Conservation (phyloP, 148 eudicot species). For the Arctostaphylos glauca region DNA sequence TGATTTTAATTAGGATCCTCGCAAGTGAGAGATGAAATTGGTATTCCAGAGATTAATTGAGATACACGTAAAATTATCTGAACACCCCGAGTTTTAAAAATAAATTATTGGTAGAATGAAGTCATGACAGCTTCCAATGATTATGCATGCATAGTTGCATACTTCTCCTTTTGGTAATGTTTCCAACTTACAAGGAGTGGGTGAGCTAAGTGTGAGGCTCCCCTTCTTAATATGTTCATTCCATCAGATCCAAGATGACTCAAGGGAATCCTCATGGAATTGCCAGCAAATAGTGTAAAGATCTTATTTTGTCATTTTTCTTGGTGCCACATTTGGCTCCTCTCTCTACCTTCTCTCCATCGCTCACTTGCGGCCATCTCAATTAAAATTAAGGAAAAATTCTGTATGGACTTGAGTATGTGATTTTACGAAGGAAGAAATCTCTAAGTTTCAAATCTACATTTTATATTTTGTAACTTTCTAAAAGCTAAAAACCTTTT, state of each 20-base stretch:
- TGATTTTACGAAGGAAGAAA: too few relatives aligned
- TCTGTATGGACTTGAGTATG: too few relatives aligned
- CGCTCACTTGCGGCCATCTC: neutral
- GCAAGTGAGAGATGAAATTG: too few relatives aligned
- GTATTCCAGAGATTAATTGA: too few relatives aligned
- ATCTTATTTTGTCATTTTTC: constrained; percentile 15
- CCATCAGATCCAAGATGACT: constrained; percentile 19
- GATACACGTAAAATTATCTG: too few relatives aligned
- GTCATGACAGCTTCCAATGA: constrained; percentile 22
- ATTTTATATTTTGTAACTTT: neutral
- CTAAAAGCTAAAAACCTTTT: neutral
- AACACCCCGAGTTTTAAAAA: too few relatives aligned
- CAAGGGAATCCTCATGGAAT: constrained; percentile 25
- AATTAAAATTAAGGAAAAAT: too few relatives aligned
- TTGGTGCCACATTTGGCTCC: neutral
- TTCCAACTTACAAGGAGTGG: constrained; percentile 13
- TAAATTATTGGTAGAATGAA: constrained; percentile 34
- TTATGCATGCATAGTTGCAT: neutral
- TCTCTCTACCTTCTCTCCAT: neutral
- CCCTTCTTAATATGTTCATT: constrained; percentile 22
- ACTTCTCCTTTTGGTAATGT: constrained; percentile 12
- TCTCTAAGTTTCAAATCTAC: too few relatives aligned
- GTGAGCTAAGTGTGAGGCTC: neutral
- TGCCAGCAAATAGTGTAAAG: constrained; percentile 14
- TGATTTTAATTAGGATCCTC: too few relatives aligned